Percentiles rank a stretch among this genome's conserved stretches.
phyloP scores from a whole-genome alignment of 352 stramenopile species.

The Phytopythium kandeliae region DNA sequence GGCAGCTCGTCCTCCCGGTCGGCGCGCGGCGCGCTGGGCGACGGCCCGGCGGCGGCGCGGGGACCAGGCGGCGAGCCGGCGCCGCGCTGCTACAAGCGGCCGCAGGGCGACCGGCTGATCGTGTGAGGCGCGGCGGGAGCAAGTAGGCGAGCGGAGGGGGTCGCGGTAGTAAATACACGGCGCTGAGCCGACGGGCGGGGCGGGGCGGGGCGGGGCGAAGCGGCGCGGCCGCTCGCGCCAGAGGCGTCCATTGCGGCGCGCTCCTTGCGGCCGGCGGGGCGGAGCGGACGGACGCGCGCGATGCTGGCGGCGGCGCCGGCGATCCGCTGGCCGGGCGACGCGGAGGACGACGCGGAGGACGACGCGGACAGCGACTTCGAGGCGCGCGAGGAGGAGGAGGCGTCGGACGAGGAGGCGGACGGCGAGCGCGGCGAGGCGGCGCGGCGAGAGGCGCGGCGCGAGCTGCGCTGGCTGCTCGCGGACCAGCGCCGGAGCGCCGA shows the following conservation, averaged over 20 bases:
- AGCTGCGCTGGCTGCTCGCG: neutral
- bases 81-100: conserved; percentile 55
- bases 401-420: neutral
- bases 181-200: too few species aligned
- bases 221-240: too few species aligned
- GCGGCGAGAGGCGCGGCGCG: neutral
- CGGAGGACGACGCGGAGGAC: neutral
- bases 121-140: conserved; percentile 19
- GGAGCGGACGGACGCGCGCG: too few species aligned
- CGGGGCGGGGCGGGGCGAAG: too few species aligned
- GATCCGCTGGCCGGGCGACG: too few species aligned
- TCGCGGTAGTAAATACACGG: too few species aligned
- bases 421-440: neutral
- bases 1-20: conserved; percentile 18
- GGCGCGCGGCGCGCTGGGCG: conserved; percentile 10
- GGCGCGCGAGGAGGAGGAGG: neutral
- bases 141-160: too few species aligned
- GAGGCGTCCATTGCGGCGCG: too few species aligned
- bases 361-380: neutral
- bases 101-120: conserved; percentile 26
- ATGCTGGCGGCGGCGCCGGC: neutral
- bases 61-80: conserved; percentile 12
- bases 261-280: too few species aligned
- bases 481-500: neutral
- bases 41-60: conserved; percentile 8